Base-by-base conservation (phyloP, 2,329 filamentous ascomycete species). In the Arthrinium puccinioides region DNA sequence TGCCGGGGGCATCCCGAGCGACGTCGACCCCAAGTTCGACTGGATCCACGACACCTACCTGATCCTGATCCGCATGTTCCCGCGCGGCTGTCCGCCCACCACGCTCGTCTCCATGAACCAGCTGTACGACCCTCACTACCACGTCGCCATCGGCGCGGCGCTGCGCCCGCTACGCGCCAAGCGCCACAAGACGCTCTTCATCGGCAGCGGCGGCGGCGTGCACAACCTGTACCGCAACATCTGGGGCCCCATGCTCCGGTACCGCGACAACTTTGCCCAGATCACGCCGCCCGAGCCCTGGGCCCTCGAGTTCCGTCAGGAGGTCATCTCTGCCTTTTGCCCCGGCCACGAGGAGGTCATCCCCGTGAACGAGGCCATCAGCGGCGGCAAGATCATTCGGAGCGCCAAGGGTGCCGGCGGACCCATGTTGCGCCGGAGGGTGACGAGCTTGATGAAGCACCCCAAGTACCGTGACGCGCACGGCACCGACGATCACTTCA, bases 11-110 rank as follows among this genome's bases (percentile, higher is more conserved):
- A 73, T 83, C 56, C 62, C 74, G 23, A 74, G 68, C 2, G 51
- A 56, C 4, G 59, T 55, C 2, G 78, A 83, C 50, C 48, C 64
- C 0, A 63, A 51, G 0, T 84, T 84, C 45, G 74, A 84, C 50
- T 84, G 79, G 80, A 84, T 84, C 52, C 79, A 85, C 61, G 81
- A 85, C 55, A 82, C 76, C 0, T 84, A 77, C 50, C 67, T 84
- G 4, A 72, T 84, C 39, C 62, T 84, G 8, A 80, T 84, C 51
- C 67, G 78, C 37, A 84, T 85, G 79, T 84, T 84, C 45, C 80
- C 79, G 0, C 45, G 51, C 2, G 64, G 62, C n/a, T 82, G 76
- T 48, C 81, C 81, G 2, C 81, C 80, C 0, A 82, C 79, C 0
- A 81, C 76, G 3, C 64, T 82, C 37, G 16, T 66, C 39, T 58